A percentile compares a stretch with the other conserved stretches of the same genome.
Conservation (phyloP, 2,329 filamentous ascomycete genomes). For the Decorospora gaudefroyi region DNA sequence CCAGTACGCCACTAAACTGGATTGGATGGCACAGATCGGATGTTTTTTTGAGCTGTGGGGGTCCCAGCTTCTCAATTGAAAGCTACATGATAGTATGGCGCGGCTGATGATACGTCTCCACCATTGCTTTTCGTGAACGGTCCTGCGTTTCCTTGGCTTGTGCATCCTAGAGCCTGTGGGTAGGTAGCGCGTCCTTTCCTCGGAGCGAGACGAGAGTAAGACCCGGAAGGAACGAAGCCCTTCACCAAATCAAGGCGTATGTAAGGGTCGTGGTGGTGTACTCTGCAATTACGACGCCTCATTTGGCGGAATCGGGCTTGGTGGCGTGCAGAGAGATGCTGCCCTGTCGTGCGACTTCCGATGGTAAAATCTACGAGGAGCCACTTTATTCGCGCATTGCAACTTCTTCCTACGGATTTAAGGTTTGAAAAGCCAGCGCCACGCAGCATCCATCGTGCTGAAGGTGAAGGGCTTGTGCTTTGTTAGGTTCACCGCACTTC, state of each 20-base stretch:
- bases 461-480: constrained; percentile 10
- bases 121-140: constrained; percentile 13
- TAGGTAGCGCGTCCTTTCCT: constrained; percentile 10
- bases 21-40: no score
- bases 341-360: constrained; percentile 22
- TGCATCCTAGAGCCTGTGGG: constrained; percentile 4
- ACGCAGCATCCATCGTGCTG: constrained; percentile 18
- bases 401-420: constrained; percentile 14
- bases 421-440: constrained; percentile 25
- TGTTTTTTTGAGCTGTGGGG: no score
- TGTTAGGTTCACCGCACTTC: constrained; percentile 12
- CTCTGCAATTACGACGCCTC: constrained; percentile 19
- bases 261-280: constrained; percentile 21
- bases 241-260: constrained; percentile 17
- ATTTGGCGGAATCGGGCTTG: constrained; percentile 23
- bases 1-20: no score
- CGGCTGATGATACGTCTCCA: neutral
- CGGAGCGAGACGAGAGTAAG: constrained; percentile 4
- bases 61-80: no score
- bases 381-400: constrained; percentile 13
- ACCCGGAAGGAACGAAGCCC: constrained; percentile 7
- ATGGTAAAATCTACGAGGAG: constrained; percentile 11
- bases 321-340: constrained; percentile 19
- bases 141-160: constrained; percentile 7
- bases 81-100: no score